Base-by-base conservation (phyloP, 495 filamentous ascomycete species). In the Penicillium steckii region DNA sequence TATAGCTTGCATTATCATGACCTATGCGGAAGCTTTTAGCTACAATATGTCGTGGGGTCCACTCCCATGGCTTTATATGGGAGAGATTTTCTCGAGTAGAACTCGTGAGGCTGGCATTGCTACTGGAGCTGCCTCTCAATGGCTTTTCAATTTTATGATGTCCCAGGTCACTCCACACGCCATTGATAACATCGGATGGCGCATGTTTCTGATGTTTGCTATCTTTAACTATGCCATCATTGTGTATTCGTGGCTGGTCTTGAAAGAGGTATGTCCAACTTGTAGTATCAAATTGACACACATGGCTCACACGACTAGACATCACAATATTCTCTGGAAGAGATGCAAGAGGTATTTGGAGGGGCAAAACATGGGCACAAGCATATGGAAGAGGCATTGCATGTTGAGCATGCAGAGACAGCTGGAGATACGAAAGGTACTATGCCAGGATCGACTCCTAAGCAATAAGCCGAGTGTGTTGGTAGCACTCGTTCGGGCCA, bases 121-220 rank as follows among this genome's bases (percentile, higher is more conserved):
- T 6, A 61, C 77, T 18, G 73, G 70, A 0, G 73, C 75, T 0
- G 72, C 79, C 0, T 78, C 78, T 0, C 77, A 81, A 53, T 83
- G 79, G 78, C 56, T 81, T 10, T 80, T 82, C 65, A 80, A 81
- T 50, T 83, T 82, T 46, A 70, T 72, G 37, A 74, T 81, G 67
- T 76, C 73, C 3, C 72, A 79, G 46, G 70, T 80, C 29, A 82
- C 75, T 9, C 79, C 80, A 3, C 69, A 74, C 46, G 75, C 78
- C 8, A 67, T 81, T 29, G 70, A 66, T 10, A 75, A 78, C 40
- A 79, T 82, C 33, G 69, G 72, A 3, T 81, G 73, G 73, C 53
- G 69, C 17, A 79, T 76, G 22, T 82, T 81, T 64, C 49, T 83
- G 48, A 80, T 81, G 72, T 81, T 82, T 57, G 73, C 71, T n/a